Conservation (phyloP, 2,329 filamentous ascomycete species). For the Cryphonectria nitschkei region DNA sequence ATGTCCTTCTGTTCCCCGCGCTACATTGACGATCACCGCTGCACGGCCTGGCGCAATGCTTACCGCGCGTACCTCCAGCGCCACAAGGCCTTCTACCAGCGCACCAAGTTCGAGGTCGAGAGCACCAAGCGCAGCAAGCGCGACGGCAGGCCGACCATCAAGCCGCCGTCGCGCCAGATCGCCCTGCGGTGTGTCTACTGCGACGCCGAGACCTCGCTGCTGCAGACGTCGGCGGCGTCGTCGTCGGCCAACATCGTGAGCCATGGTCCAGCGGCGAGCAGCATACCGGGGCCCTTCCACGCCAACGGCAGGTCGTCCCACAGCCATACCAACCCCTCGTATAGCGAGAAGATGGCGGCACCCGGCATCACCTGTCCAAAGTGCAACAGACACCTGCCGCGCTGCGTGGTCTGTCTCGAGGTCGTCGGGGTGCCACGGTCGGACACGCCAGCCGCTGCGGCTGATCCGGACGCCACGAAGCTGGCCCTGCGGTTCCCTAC, state of each 20-base stretch:
- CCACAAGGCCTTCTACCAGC: constrained; percentile 74
- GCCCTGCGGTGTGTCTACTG: constrained; percentile 79
- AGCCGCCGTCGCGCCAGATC: constrained; percentile 69
- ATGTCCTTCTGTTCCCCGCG: constrained; percentile 74
- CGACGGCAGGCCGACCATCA: constrained; percentile 65
- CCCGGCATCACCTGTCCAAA: constrained; percentile 67
- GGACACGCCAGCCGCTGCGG: constrained; percentile 57
- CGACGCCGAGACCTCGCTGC: constrained; percentile 57
- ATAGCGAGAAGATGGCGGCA: constrained; percentile 57
- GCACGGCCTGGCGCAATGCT: constrained; percentile 71
- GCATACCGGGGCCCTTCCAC: constrained; percentile 29
- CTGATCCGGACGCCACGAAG: constrained; percentile 47
- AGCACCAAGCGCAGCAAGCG: constrained; percentile 71
- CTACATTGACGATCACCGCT: constrained; percentile 78
- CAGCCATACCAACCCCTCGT: constrained; percentile 55
- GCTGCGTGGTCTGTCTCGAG: constrained; percentile 70
- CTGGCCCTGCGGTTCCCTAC: constrained; percentile 65
- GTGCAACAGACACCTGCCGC: constrained; percentile 68
- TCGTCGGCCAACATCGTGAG: constrained; percentile 27
- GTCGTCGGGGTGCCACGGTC: constrained; percentile 67
- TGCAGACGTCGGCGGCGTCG: constrained; percentile 31
- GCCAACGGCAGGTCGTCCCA: constrained; percentile 32
- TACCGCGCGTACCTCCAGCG: constrained; percentile 74
- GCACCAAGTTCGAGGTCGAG: constrained; percentile 78
- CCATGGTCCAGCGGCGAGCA: constrained; percentile 12